Percentiles rank a stretch among this genome's conserved stretches.
phyloP scores from a whole-genome alignment of 1,284 basidiomycete species.

The Apiotrichum montevideense region DNA sequence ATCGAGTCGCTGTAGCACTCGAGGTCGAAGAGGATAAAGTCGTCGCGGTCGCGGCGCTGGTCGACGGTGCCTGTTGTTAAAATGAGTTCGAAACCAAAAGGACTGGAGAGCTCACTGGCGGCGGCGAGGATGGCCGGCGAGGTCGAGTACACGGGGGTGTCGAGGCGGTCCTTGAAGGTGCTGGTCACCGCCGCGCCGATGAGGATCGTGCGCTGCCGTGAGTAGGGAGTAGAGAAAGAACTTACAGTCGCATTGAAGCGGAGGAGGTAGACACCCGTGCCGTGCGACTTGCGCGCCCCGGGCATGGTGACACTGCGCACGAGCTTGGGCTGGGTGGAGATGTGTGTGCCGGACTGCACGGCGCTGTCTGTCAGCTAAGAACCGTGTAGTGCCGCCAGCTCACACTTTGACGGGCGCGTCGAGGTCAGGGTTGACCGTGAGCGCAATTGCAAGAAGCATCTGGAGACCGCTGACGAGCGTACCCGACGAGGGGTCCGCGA shows the following conservation, averaged over 20 bases:
- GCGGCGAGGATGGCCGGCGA: background rate
- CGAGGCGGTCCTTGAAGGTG: background rate
- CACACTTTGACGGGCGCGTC: background rate
- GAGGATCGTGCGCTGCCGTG: background rate
- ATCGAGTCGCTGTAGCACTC: background rate
- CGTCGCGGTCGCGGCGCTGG: conserved; percentile 1
- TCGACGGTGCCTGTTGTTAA: background rate
- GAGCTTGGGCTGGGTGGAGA: background rate
- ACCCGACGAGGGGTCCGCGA: background rate
- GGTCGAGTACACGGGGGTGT: background rate
- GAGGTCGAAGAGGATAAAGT: conserved; percentile 1
- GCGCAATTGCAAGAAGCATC: background rate
- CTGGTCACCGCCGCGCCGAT: background rate
- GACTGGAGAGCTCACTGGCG: background rate
- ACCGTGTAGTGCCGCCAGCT: background rate
- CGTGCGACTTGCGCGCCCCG: background rate
- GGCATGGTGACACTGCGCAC: background rate
- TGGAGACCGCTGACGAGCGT: background rate
- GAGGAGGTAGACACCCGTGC: background rate
- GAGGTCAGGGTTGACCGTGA: background rate
- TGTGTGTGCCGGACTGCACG: background rate
- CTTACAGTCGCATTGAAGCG: background rate
- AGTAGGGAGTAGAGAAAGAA: background rate
- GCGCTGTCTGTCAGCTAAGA: background rate
- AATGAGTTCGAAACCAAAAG: background rate